Conservation (phyloP, 768 basidiomycete species). For the Lentinula lateritia region DNA sequence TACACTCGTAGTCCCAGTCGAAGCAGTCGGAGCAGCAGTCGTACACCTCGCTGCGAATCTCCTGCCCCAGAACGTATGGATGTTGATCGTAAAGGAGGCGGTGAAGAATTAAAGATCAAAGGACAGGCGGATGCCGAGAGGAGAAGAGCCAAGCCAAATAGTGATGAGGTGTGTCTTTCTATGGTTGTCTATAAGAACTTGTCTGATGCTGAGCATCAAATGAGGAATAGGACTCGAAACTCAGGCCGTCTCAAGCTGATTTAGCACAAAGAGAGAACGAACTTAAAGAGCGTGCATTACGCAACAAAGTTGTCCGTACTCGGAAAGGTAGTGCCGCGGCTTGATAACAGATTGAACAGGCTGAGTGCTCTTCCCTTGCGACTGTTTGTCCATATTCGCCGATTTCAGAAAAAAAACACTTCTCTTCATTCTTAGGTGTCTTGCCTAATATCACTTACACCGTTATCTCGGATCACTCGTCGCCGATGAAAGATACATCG, state of each 20-base stretch:
- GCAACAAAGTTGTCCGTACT: slow-evolving; percentile 78
- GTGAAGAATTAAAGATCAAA: slow-evolving; percentile 66
- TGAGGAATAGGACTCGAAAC: slow-evolving; percentile 5
- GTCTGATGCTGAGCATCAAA: background rate
- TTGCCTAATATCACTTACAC: background rate
- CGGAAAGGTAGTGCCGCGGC: slow-evolving; percentile 38
- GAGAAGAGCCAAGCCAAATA: slow-evolving; percentile 51
- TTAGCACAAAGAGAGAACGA: slow-evolving; percentile 72
- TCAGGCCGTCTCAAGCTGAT: slow-evolving; percentile 29
- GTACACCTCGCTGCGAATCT: slow-evolving; percentile 13
- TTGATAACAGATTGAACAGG: background rate
- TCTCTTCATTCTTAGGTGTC: background rate
- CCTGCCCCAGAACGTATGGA: slow-evolving; percentile 30
- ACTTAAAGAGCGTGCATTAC: slow-evolving; percentile 72
- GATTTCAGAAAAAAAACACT: background rate
- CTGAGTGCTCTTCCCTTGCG: background rate
- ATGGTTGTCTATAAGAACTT: background rate
- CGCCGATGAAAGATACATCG: background rate
- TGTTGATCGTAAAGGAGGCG: slow-evolving; percentile 21
- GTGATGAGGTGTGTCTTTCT: slow-evolving; percentile 18
- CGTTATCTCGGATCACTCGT: background rate
- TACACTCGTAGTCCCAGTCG: slow-evolving; percentile 20
- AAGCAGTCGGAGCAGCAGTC: slow-evolving; percentile 18
- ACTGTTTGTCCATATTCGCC: background rate
- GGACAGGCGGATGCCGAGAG: slow-evolving; percentile 59